Evolutionary conservation across 441 rosid species (phyloP), one percentile per base, ranked within the genome.

Genomic region (Erodium trifolium): DNA sequence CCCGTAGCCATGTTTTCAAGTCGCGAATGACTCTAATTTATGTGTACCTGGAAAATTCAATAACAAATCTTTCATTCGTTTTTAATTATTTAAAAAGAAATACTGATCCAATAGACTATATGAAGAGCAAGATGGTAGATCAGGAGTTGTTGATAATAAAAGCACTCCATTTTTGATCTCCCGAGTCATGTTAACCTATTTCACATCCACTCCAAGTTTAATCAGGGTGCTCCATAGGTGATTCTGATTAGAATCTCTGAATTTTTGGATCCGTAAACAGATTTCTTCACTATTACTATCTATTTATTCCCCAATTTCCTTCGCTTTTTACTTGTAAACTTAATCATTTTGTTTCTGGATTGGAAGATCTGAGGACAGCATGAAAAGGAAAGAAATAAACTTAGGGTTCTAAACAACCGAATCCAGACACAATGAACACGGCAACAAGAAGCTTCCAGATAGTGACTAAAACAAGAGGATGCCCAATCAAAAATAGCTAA

Each of bases 1-100:
- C 82, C 83, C 71, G 71, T 57, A 0, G 88, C 87, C 90, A 82
- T 85, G 59, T 37, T 66, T 60, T 31, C 57, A 5, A 68, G 49
- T n/a, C 39, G 27, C 27, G 27, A 65, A 55, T 11, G 47, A 35
- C 65, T 69, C 64, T 11, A 4, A 43, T 53, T 64, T 47, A 65
- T 23, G 71, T 59, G 31, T 63, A 74, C 78, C 88, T 80, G 80
- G 11, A 72, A 68, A 59, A 51, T 14, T 45, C 67, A 73, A 68
- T 10, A 68, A 71, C 60, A 57, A 76, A 68, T 17, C 62, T 14
- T 55, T 14, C 18, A 23, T 23, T 23, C 2, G 27, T 23, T 23
- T 23, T 23, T 23, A 16, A 14, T 17, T 55, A 55, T 55, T 14
- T 6, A 2, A 55, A 16, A 55, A 16, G 9, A 55, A 55, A 5